Evolutionary conservation across 208 protist genomes (phyloP), one percentile per base, ranked within the genome.

Genomic region (Chromosphaera perkinsii): DNA sequence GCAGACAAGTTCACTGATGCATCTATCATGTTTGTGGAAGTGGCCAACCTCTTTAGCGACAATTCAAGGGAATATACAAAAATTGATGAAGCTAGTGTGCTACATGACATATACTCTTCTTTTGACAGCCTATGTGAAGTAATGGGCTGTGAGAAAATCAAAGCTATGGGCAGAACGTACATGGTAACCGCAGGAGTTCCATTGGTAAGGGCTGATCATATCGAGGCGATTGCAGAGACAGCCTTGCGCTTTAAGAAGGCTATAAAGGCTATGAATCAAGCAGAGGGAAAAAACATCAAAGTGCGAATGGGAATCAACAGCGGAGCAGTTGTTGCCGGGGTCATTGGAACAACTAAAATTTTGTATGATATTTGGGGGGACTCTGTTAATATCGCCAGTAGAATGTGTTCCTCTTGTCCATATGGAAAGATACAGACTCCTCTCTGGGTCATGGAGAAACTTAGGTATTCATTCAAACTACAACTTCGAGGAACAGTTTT

Each of bases 351-450:
- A 0, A 37, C 79, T 5, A 62, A 66, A 33, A 66, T 78, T 51
- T 60, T 55, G 5, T 84, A 69, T 63, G 79, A 85, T 39, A 39
- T 84, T 2, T 84, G 75, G 74, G 73, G 79, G 33, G 75, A 82
- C 31, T 83, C 64, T 14, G 75, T 84, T 17, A 84, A 84, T 12
- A 54, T 63, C 3, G 79, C 79, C 14, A 68, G 22, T 22, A 20
- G 69, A 32, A 61, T 71, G n/a, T 66, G 64, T 29, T 39, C 24
- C 5, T 27, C n/a, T 37, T 32, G 45, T 29, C 26, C 14, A 22
- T 52, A 36, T n/a, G 35, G 32, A 2, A 5, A 22, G 29, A 74
- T 65, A 3, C 12, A 76, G 14, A 24, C n/a, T n/a, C n/a, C n/a
- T n/a, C n/a, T n/a, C n/a, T n/a, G n/a, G n/a, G n/a, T n/a, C n/a